Base-by-base conservation (phyloP, 1,284 basidiomycete species). In the Trichosporon ovoides region DNA sequence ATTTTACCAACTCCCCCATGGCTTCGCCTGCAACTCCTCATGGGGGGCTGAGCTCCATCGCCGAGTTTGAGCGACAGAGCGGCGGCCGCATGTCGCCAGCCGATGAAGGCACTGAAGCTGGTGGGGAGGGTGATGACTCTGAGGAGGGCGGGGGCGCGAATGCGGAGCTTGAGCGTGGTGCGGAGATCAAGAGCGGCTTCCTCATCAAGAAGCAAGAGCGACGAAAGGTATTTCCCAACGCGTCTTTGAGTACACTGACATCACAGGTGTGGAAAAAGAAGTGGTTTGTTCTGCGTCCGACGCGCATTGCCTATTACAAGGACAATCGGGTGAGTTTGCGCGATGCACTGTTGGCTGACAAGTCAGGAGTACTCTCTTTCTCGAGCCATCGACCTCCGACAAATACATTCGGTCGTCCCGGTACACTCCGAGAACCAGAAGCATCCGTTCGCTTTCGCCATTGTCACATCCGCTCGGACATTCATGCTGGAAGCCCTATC, bases 271-370 rank as follows among this genome's bases (percentile, higher is more conserved):
- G 95, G 95, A 98, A 98, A 82, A 94, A 94, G 80, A 84, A 95
- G 36, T 98, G 95, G 95, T 98, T 98, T 68, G 96, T 98, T 0
- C 80, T 98, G 59, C 84, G 95, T 14, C 85, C 90, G 0, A 89
- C 88, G 16, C 91, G 94, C 75, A 80, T 99, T 51, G 92, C 92
- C 13, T 97, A 96, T 79, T 98, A 98, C 85, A 98, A 98, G 81
- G 93, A 86, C 58, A 87, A 90, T 52, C 80, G 80, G 73, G 80
- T 81, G 50, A 53, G 76, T 56, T 3, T 9, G 13, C 16, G 9
- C 14, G 19, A 14, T 10, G 9, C 28, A 9, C 5, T 31, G 28
- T 24, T n/a, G n/a, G 51, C 62, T 60, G 54, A 58, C 31, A 7
- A 9, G 24, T 3, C 61, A 81, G 65, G 93, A 97, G 77, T 97